phyloP scores from a whole-genome alignment of 441 rosid species.

The Isatis lusitanica region DNA sequence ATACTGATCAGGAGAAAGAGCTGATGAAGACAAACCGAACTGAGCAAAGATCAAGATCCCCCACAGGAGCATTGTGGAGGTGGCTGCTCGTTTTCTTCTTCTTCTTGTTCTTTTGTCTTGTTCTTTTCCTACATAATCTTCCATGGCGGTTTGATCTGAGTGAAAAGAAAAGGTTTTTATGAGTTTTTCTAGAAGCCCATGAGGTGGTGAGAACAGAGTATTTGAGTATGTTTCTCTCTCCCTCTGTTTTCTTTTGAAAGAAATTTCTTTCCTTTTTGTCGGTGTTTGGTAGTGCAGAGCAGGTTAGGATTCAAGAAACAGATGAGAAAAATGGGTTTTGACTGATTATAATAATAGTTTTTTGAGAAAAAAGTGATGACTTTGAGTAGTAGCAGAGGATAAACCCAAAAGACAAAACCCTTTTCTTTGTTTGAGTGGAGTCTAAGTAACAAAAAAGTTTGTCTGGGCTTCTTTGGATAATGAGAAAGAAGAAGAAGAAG shows the following conservation, averaged over 20 bases:
- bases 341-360: constrained; percentile 1
- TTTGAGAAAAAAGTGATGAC: not conserved
- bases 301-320: constrained; percentile 30
- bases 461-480: constrained; percentile 27
- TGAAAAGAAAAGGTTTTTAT: not conserved
- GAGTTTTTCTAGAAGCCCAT: constrained; percentile 22
- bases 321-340: constrained; percentile 25
- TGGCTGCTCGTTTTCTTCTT: constrained; percentile 25
- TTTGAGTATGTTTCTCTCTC: not conserved
- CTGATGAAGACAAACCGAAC: constrained; percentile 41
- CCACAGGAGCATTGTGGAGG: constrained; percentile 44
- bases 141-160: constrained; percentile 44
- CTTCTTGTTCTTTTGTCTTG: constrained; percentile 30
- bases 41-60: constrained; percentile 49
- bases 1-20: constrained; percentile 41
- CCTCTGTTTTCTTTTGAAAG: constrained; percentile 6
- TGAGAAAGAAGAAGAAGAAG: constrained; percentile 9
- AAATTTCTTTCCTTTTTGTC: constrained; percentile 4
- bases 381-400: constrained; percentile 13
- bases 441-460: constrained; percentile 33
- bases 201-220: constrained; percentile 19
- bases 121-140: constrained; percentile 24
- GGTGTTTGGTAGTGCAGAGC: constrained; percentile 23
- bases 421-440: constrained; percentile 36
- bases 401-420: constrained; percentile 29